These are phyloP conservation scores for Kazachstania africana DNA, from an alignment of 805 yeast species.

Conservation along the genomic window DNA sequence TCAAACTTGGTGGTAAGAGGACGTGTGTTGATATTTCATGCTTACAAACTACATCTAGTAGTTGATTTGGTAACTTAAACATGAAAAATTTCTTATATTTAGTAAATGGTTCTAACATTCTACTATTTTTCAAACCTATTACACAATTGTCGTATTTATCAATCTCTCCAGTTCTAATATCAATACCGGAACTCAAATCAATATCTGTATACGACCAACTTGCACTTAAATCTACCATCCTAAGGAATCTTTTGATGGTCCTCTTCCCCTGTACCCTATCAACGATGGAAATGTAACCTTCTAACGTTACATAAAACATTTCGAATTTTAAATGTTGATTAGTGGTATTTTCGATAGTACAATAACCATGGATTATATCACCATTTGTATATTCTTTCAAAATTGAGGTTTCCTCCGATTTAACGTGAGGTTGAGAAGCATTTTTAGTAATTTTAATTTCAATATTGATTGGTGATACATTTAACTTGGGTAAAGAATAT, in stretches of 20 bases:
- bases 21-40: slow-evolving; percentile 32
- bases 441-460: slow-evolving; percentile 41
- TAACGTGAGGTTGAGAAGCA: slow-evolving; percentile 35
- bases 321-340: slow-evolving; percentile 42
- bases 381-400: slow-evolving; percentile 53
- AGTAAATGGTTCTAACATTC: slow-evolving; percentile 37
- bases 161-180: slow-evolving; percentile 31
- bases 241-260: slow-evolving; percentile 36
- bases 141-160: slow-evolving; percentile 36
- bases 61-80: slow-evolving; percentile 43
- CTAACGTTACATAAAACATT: slow-evolving; percentile 43
- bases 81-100: slow-evolving; percentile 48
- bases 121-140: slow-evolving; percentile 39
- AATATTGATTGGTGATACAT: slow-evolving; percentile 37
- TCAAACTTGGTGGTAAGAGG: slow-evolving; percentile 32
- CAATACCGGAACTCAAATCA: slow-evolving; percentile 42
- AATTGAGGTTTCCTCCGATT: slow-evolving; percentile 35
- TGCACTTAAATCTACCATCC: slow-evolving; percentile 52
- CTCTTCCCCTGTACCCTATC: slow-evolving; percentile 26
- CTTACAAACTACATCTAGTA: slow-evolving; percentile 41
- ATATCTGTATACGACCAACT: slow-evolving; percentile 39
- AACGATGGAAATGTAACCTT: slow-evolving; percentile 29
- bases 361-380: slow-evolving; percentile 53
- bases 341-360: slow-evolving; percentile 37
- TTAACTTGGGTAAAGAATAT: slow-evolving; percentile 35